Evolutionary conservation across 164 flowering plant species (phyloP), one percentile per base, ranked within the genome.

Genomic region (Stephania yunnanensis): DNA sequence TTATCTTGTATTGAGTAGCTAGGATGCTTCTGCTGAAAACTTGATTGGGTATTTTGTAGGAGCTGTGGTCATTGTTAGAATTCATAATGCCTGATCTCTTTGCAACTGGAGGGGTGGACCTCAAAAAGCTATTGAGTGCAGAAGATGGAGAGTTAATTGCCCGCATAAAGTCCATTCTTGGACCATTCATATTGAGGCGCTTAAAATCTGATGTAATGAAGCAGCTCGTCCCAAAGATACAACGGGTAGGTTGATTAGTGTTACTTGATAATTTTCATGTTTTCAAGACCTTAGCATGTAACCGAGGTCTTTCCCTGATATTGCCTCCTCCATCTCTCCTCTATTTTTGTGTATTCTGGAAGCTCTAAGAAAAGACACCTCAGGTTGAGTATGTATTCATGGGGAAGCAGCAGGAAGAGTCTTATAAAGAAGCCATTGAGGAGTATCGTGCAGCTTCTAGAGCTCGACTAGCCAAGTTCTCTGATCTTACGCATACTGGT

Each of bases 41-140:
- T 68, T 52, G 48, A 63, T 58, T 10, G 31, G 15, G 30, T 61
- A 22, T 31, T 68, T 77, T 87, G 80, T 89, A 95, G 98, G 99
- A 95, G 83, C 78, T 95, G 29, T 95, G 99, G 99, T 93, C 99
- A 69, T 75, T 95, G 78, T 82, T 95, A 86, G 99, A 95, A 87
- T 95, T 95, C 83, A 92, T 95, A 93, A 82, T 95, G 92, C 99
- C 99, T 75, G 93, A 92, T 83, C 84, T 95, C 76, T 95, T 95
- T 87, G 89, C 85, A 67, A 89, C 98, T 77, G 95, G 89, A 77
- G 92, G 91, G 78, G 92, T 89, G 71, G 99, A 95, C 85, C 81
- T 95, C 79, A 95, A 92, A 80, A 92, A 88, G 82, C 79, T 95
- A 68, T 78, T 95, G 78, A 91, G 81, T 86, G 84, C 89, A 52